Base-by-base conservation (phyloP, 192 early-diverging fungal species). In the Backusella macrospora region DNA sequence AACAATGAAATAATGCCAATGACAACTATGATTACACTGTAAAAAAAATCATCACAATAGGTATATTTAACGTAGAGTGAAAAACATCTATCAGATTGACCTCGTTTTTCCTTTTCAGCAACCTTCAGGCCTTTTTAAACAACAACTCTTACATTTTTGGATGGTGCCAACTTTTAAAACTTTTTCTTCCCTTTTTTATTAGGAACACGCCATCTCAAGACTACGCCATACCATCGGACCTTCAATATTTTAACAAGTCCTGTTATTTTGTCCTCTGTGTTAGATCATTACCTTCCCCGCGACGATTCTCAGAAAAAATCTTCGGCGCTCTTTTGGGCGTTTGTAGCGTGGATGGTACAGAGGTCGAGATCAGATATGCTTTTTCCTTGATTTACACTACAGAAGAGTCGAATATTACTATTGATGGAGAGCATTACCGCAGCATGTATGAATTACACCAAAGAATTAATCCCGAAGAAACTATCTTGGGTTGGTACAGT, bases 401-500 rank as follows among this genome's bases (percentile, higher is more conserved):
- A 62, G 67, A 92, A 86, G 88, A 96, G 43, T 88, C 90, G 29
- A 34, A 34, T 34, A 34, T 34, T 1, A 34, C 0, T 29, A 86
- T 98, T 47, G 96, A 99, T 74, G 91, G 93, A 81, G 96, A 97
- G 62, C 92, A 95, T 83, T 92, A 97, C 77, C 79, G 82, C 38
- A 88, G 86, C 34, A 95, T 98, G 94, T 91, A 90, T 79, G 87
- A 89, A 67, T 87, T 97, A 62, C 96, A 98, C 82, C 92, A 93
- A 82, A 86, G 90, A 65, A 94, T 94, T 16, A 95, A 96, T 78
- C 82, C 92, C 16, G 92, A 92, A 73, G 97, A 99, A 79, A 86
- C 91, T 59, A 91, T 97, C 73, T 89, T 99, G 64, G 97, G 97
- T 47, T 99, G 97, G 97, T 99, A 97, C 70, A 89, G 90, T 13